Evolutionary conservation across 306 rosid genomes (phyloP).

Genomic region (Cercis canadensis): DNA sequence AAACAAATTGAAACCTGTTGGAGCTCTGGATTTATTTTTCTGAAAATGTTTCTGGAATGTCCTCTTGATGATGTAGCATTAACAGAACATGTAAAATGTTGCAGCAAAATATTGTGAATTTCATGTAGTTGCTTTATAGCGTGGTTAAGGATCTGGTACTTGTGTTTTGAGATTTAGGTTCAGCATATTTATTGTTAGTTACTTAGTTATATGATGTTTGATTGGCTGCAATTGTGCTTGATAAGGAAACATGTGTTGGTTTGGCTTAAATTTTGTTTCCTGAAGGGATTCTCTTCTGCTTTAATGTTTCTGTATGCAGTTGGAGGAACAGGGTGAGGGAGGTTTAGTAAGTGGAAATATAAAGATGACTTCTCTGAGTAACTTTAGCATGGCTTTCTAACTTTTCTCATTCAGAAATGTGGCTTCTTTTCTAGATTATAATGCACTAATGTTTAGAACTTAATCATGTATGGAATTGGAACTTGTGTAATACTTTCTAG

Average conservation of each 20-base stretch:
- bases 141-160: neutral
- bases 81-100: neutral
- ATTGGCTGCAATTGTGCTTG: neutral
- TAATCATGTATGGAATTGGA: neutral
- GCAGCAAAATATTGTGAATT: neutral
- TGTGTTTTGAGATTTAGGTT: conserved; percentile 16
- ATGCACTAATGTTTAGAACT: neutral
- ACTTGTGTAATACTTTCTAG: neutral
- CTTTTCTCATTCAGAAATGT: neutral
- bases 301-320: conserved; percentile 5
- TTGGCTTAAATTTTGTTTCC: conserved; percentile 11
- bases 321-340: neutral
- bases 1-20: too few species aligned
- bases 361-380: conserved; percentile 1
- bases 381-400: neutral
- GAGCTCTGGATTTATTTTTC: too few species aligned
- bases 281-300: neutral
- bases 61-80: too few species aligned
- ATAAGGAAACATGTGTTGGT: conserved; percentile 1
- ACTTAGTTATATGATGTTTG: neutral
- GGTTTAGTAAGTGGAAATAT: conserved; percentile 12
- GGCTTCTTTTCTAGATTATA: conserved; percentile 4
- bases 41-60: too few species aligned
- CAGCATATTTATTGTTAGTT: conserved; percentile 4
- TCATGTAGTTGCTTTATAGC: neutral